Conservation (phyloP, 2,329 filamentous ascomycete genomes). For the Geosmithia flava region DNA sequence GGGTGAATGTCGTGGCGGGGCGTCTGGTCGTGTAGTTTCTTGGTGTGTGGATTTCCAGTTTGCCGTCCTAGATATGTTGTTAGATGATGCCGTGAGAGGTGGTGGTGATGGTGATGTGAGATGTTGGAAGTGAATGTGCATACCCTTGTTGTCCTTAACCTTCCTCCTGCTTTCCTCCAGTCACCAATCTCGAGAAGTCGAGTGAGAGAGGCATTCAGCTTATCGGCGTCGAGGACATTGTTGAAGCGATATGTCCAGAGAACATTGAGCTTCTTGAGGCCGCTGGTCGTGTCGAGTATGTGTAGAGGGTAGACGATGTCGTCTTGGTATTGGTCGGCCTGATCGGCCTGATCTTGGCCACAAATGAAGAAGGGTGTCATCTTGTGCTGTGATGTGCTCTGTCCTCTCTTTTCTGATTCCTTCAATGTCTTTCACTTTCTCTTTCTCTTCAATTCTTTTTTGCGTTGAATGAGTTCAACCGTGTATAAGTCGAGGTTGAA, state of each 20-base stretch:
- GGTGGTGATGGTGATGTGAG: too few relatives aligned
- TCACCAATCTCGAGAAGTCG: conserved; percentile 25
- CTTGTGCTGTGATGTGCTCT: too few relatives aligned
- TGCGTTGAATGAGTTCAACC: too few relatives aligned
- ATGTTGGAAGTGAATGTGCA: too few relatives aligned
- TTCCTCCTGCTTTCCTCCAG: conserved; percentile 33
- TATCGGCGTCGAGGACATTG: conserved; percentile 29
- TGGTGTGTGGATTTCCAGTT: conserved; percentile 19
- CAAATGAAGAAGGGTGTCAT: too few relatives aligned
- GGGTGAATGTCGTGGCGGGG: conserved; percentile 28
- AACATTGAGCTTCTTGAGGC: conserved; percentile 12
- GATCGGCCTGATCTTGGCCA: too few relatives aligned
- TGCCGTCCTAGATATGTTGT: conserved; percentile 7
- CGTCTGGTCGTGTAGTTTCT: conserved; percentile 12
- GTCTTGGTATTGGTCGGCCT: neutral
- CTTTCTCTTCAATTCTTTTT: too few relatives aligned
- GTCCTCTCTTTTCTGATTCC: too few relatives aligned
- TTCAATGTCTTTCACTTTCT: too few relatives aligned
- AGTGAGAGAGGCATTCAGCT: conserved; percentile 20
- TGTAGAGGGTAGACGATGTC: conserved; percentile 17
- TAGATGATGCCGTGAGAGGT: neutral
- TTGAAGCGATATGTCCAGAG: conserved; percentile 27
- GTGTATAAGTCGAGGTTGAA: too few relatives aligned
- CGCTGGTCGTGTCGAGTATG: conserved; percentile 15
- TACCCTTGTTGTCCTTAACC: conserved; percentile 24